Evolutionary conservation across 169 alveolate species (phyloP).

Genomic region (Plasmodium reichenowi): DNA sequence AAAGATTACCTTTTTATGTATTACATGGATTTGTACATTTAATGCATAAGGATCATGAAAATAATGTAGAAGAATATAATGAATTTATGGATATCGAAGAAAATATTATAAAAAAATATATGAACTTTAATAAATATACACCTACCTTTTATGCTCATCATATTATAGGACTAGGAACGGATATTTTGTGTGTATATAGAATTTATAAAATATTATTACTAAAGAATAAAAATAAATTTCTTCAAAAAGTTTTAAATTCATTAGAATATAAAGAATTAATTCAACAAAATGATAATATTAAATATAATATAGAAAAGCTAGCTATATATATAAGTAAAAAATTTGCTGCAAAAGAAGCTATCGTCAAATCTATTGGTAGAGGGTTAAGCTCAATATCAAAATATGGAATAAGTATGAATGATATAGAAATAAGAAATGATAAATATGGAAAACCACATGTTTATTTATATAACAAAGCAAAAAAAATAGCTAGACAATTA

Average conservation of each 20-base stretch:
- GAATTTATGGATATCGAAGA: slow-evolving; percentile 72
- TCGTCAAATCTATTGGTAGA: slow-evolving; percentile 51
- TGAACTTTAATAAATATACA: slow-evolving; percentile 32
- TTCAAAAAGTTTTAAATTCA: slow-evolving; percentile 43
- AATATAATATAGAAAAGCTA: slow-evolving; percentile 2
- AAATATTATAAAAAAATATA: slow-evolving; percentile 25
- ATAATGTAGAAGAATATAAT: slow-evolving; percentile 32
- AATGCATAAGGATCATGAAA: slow-evolving; percentile 68
- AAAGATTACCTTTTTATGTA: slow-evolving; percentile 57
- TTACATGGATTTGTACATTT: slow-evolving; percentile 62
- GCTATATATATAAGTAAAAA: slow-evolving; percentile 69
- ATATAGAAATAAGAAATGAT: slow-evolving; percentile 62
- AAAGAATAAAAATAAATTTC: slow-evolving; percentile 13
- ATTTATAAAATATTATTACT: slow-evolving; percentile 32
- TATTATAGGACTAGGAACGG: slow-evolving; percentile 51
- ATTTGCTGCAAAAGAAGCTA: slow-evolving; percentile 70
- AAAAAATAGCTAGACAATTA: slow-evolving; percentile 45
- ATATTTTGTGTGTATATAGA: slow-evolving; percentile 54
- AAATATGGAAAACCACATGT: slow-evolving; percentile 73
- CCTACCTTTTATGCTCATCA: slow-evolving; percentile 55
- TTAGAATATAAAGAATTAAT: slow-evolving; percentile 16
- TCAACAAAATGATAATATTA: background rate
- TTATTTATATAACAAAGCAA: slow-evolving; percentile 45
- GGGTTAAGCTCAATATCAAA: slow-evolving; percentile 69
- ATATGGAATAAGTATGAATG: slow-evolving; percentile 73